These are phyloP conservation scores for Phytophthora brassicae DNA, from an alignment of 352 stramenopile genomes.

Conservation along the genomic window DNA sequence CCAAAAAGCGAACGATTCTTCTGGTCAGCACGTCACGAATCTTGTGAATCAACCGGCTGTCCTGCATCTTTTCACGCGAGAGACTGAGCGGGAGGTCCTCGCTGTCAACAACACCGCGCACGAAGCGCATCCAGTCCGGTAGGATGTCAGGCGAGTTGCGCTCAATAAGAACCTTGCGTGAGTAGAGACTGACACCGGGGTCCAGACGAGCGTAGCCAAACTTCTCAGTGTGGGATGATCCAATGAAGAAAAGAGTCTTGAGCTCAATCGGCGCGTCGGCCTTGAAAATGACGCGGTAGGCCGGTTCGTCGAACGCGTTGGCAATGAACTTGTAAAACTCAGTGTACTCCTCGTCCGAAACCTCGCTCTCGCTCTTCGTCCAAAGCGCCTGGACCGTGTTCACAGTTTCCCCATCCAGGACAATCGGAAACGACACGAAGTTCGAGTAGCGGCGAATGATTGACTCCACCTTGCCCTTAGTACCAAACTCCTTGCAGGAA, in stretches of 20 bases:
- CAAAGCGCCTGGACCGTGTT: conserved; percentile 99
- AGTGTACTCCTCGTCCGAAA: conserved; percentile 96
- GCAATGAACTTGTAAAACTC: conserved; percentile 98
- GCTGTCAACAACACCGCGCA: conserved; percentile 92
- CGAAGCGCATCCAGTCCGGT: conserved; percentile 97
- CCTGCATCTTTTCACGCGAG: conserved; percentile 99
- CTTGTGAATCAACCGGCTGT: conserved; percentile 96
- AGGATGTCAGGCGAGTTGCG: conserved; percentile 96
- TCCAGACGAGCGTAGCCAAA: conserved; percentile 95
- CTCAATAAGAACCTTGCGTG: conserved; percentile 99
- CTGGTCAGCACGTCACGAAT: conserved; percentile 96
- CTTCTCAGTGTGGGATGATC: conserved; percentile 96
- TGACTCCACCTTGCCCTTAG: conserved; percentile 90
- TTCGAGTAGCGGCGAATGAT: conserved; percentile 99
- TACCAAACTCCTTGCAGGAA: conserved; percentile 94
- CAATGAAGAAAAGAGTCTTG: conserved; percentile 98
- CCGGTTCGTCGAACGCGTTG: conserved; percentile 94
- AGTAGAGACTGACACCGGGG: conserved; percentile 97
- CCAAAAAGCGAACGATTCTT: conserved; percentile 89
- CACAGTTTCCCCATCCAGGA: conserved; percentile 95
- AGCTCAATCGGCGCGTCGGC: conserved; percentile 98
- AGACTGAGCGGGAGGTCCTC: conserved; percentile 99
- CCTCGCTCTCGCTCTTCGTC: conserved; percentile 94
- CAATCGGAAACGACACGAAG: conserved; percentile 99
- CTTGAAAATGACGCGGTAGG: conserved; percentile 96